Evolutionary conservation across 768 basidiomycete genomes (phyloP).

Genomic region (Pisolithus marmoratus): DNA sequence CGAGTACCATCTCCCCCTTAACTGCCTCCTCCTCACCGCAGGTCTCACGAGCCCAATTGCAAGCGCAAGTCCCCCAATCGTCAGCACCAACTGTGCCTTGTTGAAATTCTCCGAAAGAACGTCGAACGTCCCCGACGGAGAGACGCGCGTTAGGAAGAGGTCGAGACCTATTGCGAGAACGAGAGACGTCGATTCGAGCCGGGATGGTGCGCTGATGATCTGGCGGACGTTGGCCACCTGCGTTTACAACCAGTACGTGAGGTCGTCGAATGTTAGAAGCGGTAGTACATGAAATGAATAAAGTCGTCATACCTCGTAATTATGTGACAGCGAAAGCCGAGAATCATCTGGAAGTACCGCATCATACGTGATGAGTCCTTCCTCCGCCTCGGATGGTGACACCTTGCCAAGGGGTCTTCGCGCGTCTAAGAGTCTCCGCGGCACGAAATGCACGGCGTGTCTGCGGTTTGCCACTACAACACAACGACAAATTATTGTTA

Average conservation of each 20-base stretch:
- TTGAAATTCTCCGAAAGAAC: slow-evolving; percentile 90
- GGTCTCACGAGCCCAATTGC: slow-evolving; percentile 83
- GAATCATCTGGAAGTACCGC: slow-evolving; percentile 69
- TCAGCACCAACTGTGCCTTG: slow-evolving; percentile 84
- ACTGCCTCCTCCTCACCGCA: slow-evolving; percentile 64
- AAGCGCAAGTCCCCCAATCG: slow-evolving; percentile 60
- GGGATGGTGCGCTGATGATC: slow-evolving; percentile 74
- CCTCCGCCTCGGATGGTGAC: slow-evolving; percentile 75
- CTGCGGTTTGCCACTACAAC: slow-evolving; percentile 68
- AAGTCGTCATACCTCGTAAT: slow-evolving; percentile 38
- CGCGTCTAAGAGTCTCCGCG: slow-evolving; percentile 73
- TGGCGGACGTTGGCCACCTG: slow-evolving; percentile 65
- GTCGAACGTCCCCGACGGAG: slow-evolving; percentile 89
- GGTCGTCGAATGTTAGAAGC: neutral
- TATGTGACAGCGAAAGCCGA: slow-evolving; percentile 49
- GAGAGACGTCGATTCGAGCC: slow-evolving; percentile 88
- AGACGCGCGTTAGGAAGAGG: slow-evolving; percentile 79
- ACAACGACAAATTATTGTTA: neutral
- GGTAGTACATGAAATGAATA: neutral
- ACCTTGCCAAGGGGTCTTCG: slow-evolving; percentile 75
- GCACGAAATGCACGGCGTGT: slow-evolving; percentile 69
- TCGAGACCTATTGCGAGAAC: slow-evolving; percentile 86
- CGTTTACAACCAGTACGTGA: neutral
- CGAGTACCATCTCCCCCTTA: slow-evolving; percentile 68
- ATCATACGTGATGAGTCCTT: slow-evolving; percentile 82